Conservation (phyloP, 2,329 filamentous ascomycete species). For the Claviceps pusilla region DNA sequence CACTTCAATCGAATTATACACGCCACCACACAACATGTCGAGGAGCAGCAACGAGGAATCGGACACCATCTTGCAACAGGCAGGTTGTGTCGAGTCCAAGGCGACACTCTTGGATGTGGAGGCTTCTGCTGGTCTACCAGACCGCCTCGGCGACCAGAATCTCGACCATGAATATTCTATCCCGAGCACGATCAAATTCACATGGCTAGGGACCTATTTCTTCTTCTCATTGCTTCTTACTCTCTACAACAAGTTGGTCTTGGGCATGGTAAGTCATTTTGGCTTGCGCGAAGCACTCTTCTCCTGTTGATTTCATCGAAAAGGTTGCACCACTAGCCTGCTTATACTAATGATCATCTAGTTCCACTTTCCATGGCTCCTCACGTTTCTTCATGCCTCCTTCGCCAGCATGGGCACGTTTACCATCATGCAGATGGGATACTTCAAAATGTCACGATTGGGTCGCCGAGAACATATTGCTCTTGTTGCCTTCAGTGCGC, state of each 20-base stretch:
- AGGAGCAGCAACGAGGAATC: constrained; percentile 18
- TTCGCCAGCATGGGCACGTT: constrained; percentile 42
- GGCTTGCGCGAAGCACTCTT: background rate
- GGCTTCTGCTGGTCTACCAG: constrained; percentile 14
- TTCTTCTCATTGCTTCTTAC: constrained; percentile 33
- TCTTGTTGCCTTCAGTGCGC: constrained; percentile 42
- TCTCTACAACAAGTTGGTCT: constrained; percentile 44
- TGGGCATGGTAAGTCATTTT: constrained; percentile 29
- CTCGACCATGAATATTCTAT: constrained; percentile 31
- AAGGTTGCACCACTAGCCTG: background rate
- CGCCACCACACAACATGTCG: constrained; percentile 15
- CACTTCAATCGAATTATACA: background rate
- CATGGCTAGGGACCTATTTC: constrained; percentile 38
- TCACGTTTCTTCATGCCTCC: constrained; percentile 43
- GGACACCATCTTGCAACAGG: constrained; percentile 16
- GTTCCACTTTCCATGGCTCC: constrained; percentile 46
- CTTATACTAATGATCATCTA: constrained; percentile 11
- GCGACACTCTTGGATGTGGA: constrained; percentile 18
- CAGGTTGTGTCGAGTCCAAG: constrained; percentile 18
- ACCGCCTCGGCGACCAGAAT: constrained; percentile 18
- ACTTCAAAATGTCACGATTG: constrained; percentile 37
- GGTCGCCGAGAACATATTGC: constrained; percentile 37
- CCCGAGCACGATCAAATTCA: constrained; percentile 30
- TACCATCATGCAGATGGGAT: constrained; percentile 33
- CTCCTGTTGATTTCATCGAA: background rate